Percentiles rank a stretch among this genome's conserved stretches.
Evolutionary conservation across 495 filamentous ascomycete genomes (phyloP).

Genomic region (Recurvomyces mirabilis): DNA sequence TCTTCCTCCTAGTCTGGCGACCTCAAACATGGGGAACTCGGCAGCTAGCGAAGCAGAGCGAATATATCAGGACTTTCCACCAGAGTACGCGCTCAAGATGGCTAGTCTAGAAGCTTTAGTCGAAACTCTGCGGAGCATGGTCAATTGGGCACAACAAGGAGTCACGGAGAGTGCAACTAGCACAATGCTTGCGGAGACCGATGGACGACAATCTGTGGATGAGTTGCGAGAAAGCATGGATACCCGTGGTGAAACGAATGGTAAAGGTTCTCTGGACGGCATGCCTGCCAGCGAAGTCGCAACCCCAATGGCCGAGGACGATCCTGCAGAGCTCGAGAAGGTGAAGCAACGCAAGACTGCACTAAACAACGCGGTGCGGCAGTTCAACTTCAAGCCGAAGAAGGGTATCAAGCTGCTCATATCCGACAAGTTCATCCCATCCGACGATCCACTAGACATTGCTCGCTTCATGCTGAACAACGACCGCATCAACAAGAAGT

Average conservation of each 20-base stretch:
- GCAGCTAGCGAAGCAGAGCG: slow-evolving; percentile 38
- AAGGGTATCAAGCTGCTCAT: slow-evolving; percentile 76
- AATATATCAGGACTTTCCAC: slow-evolving; percentile 56
- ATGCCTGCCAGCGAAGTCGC: slow-evolving; percentile 36
- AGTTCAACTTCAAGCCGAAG: slow-evolving; percentile 98
- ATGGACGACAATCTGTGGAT: slow-evolving; percentile 56
- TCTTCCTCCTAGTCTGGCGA: slow-evolving; percentile 73
- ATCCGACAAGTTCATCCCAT: slow-evolving; percentile 73
- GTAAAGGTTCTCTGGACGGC: slow-evolving; percentile 7
- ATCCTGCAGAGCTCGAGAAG: slow-evolving; percentile 81
- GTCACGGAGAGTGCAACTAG: slow-evolving; percentile 39
- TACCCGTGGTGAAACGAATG: slow-evolving; percentile 32
- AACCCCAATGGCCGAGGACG: slow-evolving; percentile 72
- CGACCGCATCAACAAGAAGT: slow-evolving; percentile 74
- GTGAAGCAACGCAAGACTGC: slow-evolving; percentile 91
- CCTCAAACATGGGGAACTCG: slow-evolving; percentile 47
- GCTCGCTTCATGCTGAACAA: slow-evolving; percentile 66
- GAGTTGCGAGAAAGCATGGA: slow-evolving; percentile 76
- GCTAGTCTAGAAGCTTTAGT: slow-evolving; percentile 80
- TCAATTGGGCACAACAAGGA: slow-evolving; percentile 81
- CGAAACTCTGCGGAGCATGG: slow-evolving; percentile 74
- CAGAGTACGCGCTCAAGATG: slow-evolving; percentile 79
- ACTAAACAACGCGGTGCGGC: slow-evolving; percentile 70
- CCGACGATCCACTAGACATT: slow-evolving; percentile 66
- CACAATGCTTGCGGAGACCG: slow-evolving; percentile 32